phyloP scores from a whole-genome alignment of 768 basidiomycete species.

The Cubamyces lactineus region DNA sequence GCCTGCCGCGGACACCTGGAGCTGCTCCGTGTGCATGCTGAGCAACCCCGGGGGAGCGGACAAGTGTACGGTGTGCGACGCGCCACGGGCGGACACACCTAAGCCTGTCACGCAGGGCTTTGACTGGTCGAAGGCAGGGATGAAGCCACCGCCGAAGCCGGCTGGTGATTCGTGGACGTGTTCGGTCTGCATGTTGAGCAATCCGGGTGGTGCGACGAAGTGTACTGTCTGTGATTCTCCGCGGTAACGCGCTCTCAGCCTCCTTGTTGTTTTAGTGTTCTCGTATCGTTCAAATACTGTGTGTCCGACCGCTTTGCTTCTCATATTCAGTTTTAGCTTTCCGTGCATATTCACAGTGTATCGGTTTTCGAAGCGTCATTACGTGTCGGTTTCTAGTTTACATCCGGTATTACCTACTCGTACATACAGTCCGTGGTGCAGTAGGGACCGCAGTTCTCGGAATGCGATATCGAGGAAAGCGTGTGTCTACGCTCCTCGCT shows the following conservation, averaged over 20 bases:
- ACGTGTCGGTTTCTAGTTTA: slow-evolving; percentile 14
- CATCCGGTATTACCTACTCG: slow-evolving; percentile 22
- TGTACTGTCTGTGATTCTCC: slow-evolving; percentile 53
- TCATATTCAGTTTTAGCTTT: not conserved
- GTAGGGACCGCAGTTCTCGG: slow-evolving; percentile 7
- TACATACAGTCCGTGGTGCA: slow-evolving; percentile 24
- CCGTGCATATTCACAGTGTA: not conserved
- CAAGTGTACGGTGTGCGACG: slow-evolving; percentile 52
- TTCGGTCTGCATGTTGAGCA: slow-evolving; percentile 40
- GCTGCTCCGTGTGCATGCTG: slow-evolving; percentile 55
- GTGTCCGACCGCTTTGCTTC: not conserved
- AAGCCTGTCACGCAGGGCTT: slow-evolving; percentile 30
- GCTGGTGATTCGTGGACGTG: slow-evolving; percentile 33
- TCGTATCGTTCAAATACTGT: slow-evolving; percentile 18
- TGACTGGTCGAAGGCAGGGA: slow-evolving; percentile 37
- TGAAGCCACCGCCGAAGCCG: slow-evolving; percentile 27
- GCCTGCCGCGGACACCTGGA: slow-evolving; percentile 49
- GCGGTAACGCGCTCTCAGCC: slow-evolving; percentile 14
- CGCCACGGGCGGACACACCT: slow-evolving; percentile 30
- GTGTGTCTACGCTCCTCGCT: not conserved
- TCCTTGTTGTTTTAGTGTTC: slow-evolving; percentile 12
- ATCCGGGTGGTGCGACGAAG: slow-evolving; percentile 48
- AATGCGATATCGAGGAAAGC: slow-evolving; percentile 7
- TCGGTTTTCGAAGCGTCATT: slow-evolving; percentile 1
- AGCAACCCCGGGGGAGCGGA: slow-evolving; percentile 43